Percentiles rank a stretch among this genome's conserved stretches.
Evolutionary conservation across 768 basidiomycete genomes (phyloP).

Genomic region (Mycena albidolilacea): DNA sequence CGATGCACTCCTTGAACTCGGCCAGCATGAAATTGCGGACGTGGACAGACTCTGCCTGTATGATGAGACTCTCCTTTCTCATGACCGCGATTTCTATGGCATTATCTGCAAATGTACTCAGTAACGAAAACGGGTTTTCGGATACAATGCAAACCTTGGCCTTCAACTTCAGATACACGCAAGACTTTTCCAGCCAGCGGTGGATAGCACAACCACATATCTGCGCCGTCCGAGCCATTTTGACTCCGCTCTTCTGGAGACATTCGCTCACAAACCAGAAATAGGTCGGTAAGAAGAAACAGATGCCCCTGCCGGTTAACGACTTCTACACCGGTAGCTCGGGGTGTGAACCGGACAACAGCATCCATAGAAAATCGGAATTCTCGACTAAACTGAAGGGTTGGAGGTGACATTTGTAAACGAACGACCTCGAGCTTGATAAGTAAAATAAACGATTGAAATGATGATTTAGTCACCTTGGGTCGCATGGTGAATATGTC

Average conservation of each 20-base stretch:
- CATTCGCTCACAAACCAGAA: constrained; percentile 92
- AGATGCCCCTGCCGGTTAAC: constrained; percentile 85
- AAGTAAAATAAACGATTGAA: constrained; percentile 3
- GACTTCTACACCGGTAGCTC: constrained; percentile 80
- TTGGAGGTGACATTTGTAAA: constrained; percentile 89
- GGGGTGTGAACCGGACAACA: constrained; percentile 83
- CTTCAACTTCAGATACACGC: constrained; percentile 72
- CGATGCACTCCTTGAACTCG: constrained; percentile 88
- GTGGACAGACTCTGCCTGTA: constrained; percentile 73
- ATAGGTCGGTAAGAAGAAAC: constrained; percentile 93
- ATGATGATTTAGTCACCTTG: constrained; percentile 67
- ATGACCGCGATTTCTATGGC: constrained; percentile 85
- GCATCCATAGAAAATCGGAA: constrained; percentile 82
- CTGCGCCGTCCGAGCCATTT: constrained; percentile 69
- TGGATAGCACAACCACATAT: constrained; percentile 95
- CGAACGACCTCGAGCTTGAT: constrained; percentile 73
- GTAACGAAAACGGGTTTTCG: constrained; percentile 8
- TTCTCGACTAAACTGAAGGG: constrained; percentile 83
- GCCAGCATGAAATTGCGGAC: constrained; percentile 74
- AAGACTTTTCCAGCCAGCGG: constrained; percentile 96
- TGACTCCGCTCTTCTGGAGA: constrained; percentile 70
- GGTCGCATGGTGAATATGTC: constrained; percentile 97
- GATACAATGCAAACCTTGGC: constrained; percentile 65
- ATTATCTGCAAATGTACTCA: constrained; percentile 64
- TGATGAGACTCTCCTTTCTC: constrained; percentile 85